Base-by-base conservation (phyloP, 2,329 filamentous ascomycete genomes). In the Cadophora malorum region DNA sequence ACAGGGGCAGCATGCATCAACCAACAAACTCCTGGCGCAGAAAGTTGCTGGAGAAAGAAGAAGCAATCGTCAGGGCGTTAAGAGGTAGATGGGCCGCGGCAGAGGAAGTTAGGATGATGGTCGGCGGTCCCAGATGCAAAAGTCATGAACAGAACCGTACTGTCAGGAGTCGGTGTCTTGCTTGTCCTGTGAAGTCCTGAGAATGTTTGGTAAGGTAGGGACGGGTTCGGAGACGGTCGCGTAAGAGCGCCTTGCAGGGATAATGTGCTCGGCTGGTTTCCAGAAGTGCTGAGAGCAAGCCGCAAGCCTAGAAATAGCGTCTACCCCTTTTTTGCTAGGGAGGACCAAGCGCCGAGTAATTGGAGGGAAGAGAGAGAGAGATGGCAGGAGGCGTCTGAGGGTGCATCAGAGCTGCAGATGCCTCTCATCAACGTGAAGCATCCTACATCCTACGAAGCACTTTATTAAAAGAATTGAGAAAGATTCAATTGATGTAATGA, bases 1-100 rank as follows among this genome's bases (percentile, higher is more conserved):
- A 67, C 63, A 71, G 62, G 62, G 63, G 50, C 61, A 64, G 50
- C 35, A 58, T 64, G 63, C 63, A 64, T 58, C 63, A 64, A 64
- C 52, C 33, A 64, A 38, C 63, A 45, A 64, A 63, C 12, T 31
- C 23, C 47, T 28, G 41, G 45, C 59, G 41, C 41, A 50, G 41
- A 62, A 61, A 47, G 59, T 33, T 50, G 19, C 16, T 41, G 49
- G 21, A 25, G 33, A n/a, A 63, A 35, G 19, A n/a, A 47, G 21
- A 21, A 64, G 50, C 52, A 38, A 64, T 45, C 23, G 50, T 45
- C 3, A 58, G 23, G 50, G 35, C 23, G 50, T 31, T 41, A 64
- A 47, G 49, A 25, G 9, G 35, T n/a, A 31, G 25, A 25, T 64
- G 16, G 50, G 23, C 50, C 49, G 38, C 62, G 14, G 62, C 31